Evolutionary conservation across 306 rosid species (phyloP), one percentile per base, ranked within the genome.

Genomic region (Neltuma alba): DNA sequence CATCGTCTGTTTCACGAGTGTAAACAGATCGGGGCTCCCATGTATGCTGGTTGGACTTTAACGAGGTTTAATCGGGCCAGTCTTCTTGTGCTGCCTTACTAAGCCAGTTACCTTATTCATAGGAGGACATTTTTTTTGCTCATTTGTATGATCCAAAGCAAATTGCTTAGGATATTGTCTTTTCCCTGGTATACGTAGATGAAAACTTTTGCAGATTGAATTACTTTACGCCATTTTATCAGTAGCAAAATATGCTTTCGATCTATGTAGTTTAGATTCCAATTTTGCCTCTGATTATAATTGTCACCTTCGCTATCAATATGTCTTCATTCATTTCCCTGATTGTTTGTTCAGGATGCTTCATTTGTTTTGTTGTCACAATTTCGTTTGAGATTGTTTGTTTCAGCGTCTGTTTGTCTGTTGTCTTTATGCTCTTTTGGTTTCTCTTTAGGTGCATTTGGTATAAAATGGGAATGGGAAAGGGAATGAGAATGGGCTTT

Each of bases 1-100:
- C 87, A 8, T 85, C 92, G 16, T 84, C 88, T 2, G 89, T 86
- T 18, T 72, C 85, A 3, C 97, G 91, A 14, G 97, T 92, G 37
- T 94, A 71, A 81, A 25, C 16, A 62, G 86, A 81, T 84, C 80
- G 83, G 69, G 80, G 58, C 8, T 54, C 18, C 15, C 38, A 5
- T 6, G n/a, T 58, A 41, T 63, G 47, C 34, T 36, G 55, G 69
- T 67, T 65, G 81, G 82, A 58, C 62, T 31, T 15, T 30, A 61
- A 72, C 23, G 78, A 86, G 91, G 90, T 89, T 87, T 76, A 88
- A 86, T 80, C 16, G 16, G 25, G 61, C 72, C 76, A 64, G 3
- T 74, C 47, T 40, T 67, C 41, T 83, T 70, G 86, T 82, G 78
- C 21, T 75, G 68, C 42, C 77, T 67, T 57, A 74, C 63, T 83